phyloP scores from a whole-genome alignment of 2,329 filamentous ascomycete genomes.

The Beauveria varroae region DNA sequence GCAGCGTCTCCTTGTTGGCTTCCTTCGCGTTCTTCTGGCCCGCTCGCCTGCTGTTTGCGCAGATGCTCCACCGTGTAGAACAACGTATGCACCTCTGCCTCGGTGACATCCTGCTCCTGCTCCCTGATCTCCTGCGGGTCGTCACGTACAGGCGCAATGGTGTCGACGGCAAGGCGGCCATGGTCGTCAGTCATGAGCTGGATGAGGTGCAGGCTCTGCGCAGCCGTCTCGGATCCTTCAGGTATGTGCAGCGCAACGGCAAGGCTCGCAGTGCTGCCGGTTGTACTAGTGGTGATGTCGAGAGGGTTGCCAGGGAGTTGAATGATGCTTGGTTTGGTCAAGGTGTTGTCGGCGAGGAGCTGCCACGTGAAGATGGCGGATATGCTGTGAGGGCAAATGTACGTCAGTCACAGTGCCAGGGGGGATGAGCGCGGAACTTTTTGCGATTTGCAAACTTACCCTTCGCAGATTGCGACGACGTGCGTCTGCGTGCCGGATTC shows the following conservation, averaged over 20 bases:
- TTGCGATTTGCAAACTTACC: constrained; percentile 27
- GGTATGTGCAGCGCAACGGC: constrained; percentile 33
- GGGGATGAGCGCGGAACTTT: too few species aligned
- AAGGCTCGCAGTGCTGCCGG: constrained; percentile 22
- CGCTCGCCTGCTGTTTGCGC: constrained; percentile 33
- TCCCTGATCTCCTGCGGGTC: constrained; percentile 21
- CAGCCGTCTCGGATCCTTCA: constrained; percentile 16
- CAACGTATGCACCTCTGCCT: constrained; percentile 32
- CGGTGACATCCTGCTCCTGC: constrained; percentile 27
- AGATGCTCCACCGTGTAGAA: constrained; percentile 40
- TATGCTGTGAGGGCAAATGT: constrained; percentile 27
- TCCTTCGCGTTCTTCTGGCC: constrained; percentile 17
- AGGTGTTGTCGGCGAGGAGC: constrained; percentile 38
- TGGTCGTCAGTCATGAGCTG: constrained; percentile 23
- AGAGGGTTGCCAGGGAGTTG: constrained; percentile 59
- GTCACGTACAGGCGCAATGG: constrained; percentile 20
- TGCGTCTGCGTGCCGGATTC: constrained; percentile 22
- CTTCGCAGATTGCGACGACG: constrained; percentile 36
- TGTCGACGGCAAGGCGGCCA: constrained; percentile 24
- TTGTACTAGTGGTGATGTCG: constrained; percentile 33
- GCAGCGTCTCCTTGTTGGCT: constrained; percentile 8
- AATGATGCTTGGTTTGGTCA: constrained; percentile 42
- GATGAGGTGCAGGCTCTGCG: constrained; percentile 25
- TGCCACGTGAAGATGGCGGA: constrained; percentile 60
- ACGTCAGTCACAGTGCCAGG: neutral